Conservation (phyloP, 2,329 filamentous ascomycete genomes). For the Aspergillus piperis region DNA sequence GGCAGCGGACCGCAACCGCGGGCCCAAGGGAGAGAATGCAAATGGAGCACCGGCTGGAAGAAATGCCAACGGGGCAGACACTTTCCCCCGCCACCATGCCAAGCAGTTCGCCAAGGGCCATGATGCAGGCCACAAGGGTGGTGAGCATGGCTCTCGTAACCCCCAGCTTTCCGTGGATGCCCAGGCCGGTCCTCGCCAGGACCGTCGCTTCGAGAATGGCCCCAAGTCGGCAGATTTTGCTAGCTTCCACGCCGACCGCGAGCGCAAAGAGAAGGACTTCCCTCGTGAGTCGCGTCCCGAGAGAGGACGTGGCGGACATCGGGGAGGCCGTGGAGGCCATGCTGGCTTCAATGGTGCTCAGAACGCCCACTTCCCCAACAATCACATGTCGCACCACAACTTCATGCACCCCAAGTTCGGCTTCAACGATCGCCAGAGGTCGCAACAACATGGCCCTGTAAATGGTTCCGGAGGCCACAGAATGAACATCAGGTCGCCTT, state of each 20-base stretch:
- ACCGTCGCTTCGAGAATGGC: slow-evolving; percentile 42
- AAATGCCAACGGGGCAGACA: slow-evolving; percentile 33
- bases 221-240: slow-evolving; percentile 41
- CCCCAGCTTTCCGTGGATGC: slow-evolving; percentile 34
- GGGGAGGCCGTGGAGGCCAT: slow-evolving; percentile 43
- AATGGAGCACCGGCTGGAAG: slow-evolving; percentile 27
- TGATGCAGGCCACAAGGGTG: slow-evolving; percentile 31
- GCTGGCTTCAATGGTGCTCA: slow-evolving; percentile 37
- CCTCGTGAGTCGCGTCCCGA: slow-evolving; percentile 42
- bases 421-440: slow-evolving; percentile 46
- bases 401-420: slow-evolving; percentile 45
- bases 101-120: slow-evolving; percentile 39
- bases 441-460: slow-evolving; percentile 39
- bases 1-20: slow-evolving; percentile 34
- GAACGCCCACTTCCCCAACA: slow-evolving; percentile 42
- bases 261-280: slow-evolving; percentile 39
- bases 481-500: slow-evolving; percentile 60
- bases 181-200: slow-evolving; percentile 36
- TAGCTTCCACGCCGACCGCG: slow-evolving; percentile 31
- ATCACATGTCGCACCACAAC: slow-evolving; percentile 42
- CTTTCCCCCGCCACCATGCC: slow-evolving; percentile 32
- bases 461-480: slow-evolving; percentile 51
- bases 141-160: slow-evolving; percentile 28
- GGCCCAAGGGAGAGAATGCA: slow-evolving; percentile 36
- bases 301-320: slow-evolving; percentile 42